Conservation (phyloP, 2,329 filamentous ascomycete genomes). For the Amauroascus niger region DNA sequence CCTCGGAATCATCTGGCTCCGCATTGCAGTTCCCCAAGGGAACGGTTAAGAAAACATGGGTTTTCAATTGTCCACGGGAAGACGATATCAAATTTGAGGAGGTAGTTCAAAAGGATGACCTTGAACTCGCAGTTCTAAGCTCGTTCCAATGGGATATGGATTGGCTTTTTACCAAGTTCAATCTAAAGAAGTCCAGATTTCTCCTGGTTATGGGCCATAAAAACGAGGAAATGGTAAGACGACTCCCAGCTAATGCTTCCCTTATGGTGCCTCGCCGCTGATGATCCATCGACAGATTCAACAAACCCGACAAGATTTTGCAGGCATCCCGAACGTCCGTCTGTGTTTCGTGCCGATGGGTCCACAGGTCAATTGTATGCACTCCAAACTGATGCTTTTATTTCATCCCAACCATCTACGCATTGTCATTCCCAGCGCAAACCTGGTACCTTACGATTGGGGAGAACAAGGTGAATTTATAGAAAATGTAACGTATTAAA, state of each 20-base stretch:
- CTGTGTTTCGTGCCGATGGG: slow-evolving; percentile 76
- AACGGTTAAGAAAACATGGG: slow-evolving; percentile 72
- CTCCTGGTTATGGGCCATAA: slow-evolving; percentile 55
- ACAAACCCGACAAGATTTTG: slow-evolving; percentile 33
- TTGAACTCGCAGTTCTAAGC: slow-evolving; percentile 71
- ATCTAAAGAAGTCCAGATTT: slow-evolving; percentile 51
- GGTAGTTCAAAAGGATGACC: slow-evolving; percentile 60
- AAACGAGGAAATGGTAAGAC: slow-evolving; percentile 36
- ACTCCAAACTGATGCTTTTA: slow-evolving; percentile 88
- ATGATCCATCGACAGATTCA: slow-evolving; percentile 25
- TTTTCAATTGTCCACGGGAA: slow-evolving; percentile 50
- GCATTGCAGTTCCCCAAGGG: slow-evolving; percentile 48
- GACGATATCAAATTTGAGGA: slow-evolving; percentile 85
- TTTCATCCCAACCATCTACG: slow-evolving; percentile 65
- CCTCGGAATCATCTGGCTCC: slow-evolving; percentile 18
- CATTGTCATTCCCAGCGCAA: slow-evolving; percentile 77
- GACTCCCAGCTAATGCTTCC: not conserved
- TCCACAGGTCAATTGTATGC: slow-evolving; percentile 64
- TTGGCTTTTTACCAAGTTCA: slow-evolving; percentile 66
- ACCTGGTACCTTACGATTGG: slow-evolving; percentile 80
- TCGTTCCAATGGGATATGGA: slow-evolving; percentile 78
- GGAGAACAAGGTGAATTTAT: slow-evolving; percentile 71
- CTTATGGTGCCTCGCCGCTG: not conserved
- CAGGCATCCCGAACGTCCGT: slow-evolving; percentile 46
- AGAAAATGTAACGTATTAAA: slow-evolving; percentile 58